Percentiles rank a stretch among this genome's conserved stretches.
Evolutionary conservation across 192 early-diverging fungal genomes (phyloP).

Genomic region (Thoreauomyces humboldtii): DNA sequence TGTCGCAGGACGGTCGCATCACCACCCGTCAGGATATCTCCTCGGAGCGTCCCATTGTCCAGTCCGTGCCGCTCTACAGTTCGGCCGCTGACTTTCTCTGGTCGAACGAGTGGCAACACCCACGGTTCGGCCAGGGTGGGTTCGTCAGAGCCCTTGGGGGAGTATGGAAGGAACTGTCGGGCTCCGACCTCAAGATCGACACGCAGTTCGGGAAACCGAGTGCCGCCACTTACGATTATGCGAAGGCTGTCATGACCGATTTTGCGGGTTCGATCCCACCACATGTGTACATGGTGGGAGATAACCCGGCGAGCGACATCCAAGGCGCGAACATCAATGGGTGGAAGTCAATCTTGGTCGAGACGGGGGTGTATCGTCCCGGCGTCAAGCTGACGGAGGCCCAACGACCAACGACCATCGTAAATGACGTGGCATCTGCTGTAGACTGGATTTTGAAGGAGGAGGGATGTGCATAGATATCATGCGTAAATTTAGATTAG

Average conservation of each 20-base stretch:
- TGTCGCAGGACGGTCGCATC: constrained; percentile 2
- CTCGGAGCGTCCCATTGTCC: neutral
- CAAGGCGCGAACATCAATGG: constrained; percentile 15
- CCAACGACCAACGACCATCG: neutral
- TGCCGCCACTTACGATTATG: constrained; percentile 9
- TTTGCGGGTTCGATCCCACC: neutral
- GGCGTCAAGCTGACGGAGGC: neutral
- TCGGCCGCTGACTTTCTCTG: constrained; percentile 15
- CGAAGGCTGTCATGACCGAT: constrained; percentile 9
- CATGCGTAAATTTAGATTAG: too few relatives aligned
- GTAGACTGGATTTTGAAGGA: constrained; percentile 16
- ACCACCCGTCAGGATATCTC: constrained; percentile 5
- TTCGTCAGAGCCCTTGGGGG: constrained; percentile 13
- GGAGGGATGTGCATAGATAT: too few relatives aligned
- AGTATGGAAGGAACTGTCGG: constrained; percentile 9
- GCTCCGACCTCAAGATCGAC: neutral
- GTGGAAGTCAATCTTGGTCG: constrained; percentile 14
- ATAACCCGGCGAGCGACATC: constrained; percentile 25
- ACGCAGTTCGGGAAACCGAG: constrained; percentile 23
- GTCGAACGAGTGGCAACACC: constrained; percentile 2
- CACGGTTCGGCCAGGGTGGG: constrained; percentile 21
- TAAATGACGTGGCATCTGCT: constrained; percentile 2
- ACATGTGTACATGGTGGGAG: constrained; percentile 23
- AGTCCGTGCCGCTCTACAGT: constrained; percentile 12
- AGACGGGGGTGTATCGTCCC: constrained; percentile 14